phyloP scores from a whole-genome alignment of 2,329 filamentous ascomycete species.

The Cladosporium phlei region DNA sequence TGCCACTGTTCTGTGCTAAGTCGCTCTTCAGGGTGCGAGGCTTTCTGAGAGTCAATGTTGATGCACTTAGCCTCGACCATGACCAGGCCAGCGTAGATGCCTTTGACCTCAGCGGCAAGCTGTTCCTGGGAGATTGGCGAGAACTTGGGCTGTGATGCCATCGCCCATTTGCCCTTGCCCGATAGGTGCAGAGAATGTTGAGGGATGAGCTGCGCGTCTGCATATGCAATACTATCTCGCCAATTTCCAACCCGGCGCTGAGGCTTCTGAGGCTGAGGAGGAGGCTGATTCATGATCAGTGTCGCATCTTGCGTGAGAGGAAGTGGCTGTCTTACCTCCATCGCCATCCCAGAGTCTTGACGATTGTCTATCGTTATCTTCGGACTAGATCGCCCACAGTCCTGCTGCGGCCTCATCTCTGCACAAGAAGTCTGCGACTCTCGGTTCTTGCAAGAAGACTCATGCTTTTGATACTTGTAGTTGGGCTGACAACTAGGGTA shows the following conservation, averaged over 20 bases:
- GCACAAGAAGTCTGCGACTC: neutral
- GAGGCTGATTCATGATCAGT: no score
- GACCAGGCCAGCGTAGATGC: slow-evolving; percentile 74
- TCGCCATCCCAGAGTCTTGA: no score
- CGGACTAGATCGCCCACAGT: no score
- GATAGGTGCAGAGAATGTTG: neutral
- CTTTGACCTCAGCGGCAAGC: slow-evolving; percentile 73
- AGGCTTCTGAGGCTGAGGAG: no score
- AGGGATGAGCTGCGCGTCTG: neutral
- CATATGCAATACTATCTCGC: neutral
- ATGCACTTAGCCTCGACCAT: slow-evolving; percentile 88
- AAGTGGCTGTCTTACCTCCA: no score
- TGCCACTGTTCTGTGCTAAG: slow-evolving; percentile 72
- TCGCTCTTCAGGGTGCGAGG: slow-evolving; percentile 47
- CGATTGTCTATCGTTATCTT: no score
- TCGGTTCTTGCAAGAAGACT: neutral
- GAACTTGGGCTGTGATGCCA: slow-evolving; percentile 19
- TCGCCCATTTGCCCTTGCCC: neutral
- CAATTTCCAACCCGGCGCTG: no score
- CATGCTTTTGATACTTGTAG: neutral
- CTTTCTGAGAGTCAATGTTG: slow-evolving; percentile 66
- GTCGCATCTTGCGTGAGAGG: no score
- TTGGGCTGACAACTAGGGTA: neutral
- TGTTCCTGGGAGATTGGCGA: slow-evolving; percentile 66
- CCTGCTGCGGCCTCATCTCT: no score